phyloP scores from a whole-genome alignment of 2,329 filamentous ascomycete genomes.

The Cadophora luteo-olivacea region DNA sequence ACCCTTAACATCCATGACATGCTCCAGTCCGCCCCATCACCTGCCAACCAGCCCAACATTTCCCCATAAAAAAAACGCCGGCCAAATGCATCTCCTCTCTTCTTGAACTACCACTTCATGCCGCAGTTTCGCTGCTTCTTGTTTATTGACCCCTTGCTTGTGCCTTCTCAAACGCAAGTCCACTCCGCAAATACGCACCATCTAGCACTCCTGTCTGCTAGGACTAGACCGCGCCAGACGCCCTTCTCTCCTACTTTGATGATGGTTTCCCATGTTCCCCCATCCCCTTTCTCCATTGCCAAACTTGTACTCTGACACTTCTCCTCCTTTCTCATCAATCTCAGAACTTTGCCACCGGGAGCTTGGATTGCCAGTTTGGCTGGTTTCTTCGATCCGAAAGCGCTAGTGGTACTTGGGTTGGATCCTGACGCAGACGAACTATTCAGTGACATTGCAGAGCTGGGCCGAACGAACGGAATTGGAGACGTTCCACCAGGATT shows the following conservation, averaged over 20 bases:
- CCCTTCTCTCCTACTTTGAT: conserved; percentile 88
- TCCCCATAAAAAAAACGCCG: conserved; percentile 8
- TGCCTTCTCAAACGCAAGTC: conserved; percentile 48
- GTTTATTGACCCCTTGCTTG: not conserved
- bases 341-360: conserved; percentile 91
- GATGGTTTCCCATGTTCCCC: conserved; percentile 85
- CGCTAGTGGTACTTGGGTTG: conserved; percentile 59
- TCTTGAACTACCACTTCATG: not conserved
- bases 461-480: conserved; percentile 65
- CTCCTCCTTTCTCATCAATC: conserved; percentile 84
- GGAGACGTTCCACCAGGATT: conserved; percentile 52
- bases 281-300: conserved; percentile 68
- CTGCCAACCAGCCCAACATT: conserved; percentile 4
- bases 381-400: conserved; percentile 74
- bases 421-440: conserved; percentile 63
- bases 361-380: conserved; percentile 96
- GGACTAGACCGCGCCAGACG: conserved; percentile 79
- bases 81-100: not conserved
- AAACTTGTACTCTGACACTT: conserved; percentile 44
- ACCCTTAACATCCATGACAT: not conserved
- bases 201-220: conserved; percentile 81
- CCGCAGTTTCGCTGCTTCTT: not conserved
- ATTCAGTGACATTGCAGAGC: conserved; percentile 70
- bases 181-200: conserved; percentile 96
- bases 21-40: not conserved